Evolutionary conservation across 441 rosid genomes (phyloP), one percentile per base, ranked within the genome.

Genomic region (Omphalea diandra): DNA sequence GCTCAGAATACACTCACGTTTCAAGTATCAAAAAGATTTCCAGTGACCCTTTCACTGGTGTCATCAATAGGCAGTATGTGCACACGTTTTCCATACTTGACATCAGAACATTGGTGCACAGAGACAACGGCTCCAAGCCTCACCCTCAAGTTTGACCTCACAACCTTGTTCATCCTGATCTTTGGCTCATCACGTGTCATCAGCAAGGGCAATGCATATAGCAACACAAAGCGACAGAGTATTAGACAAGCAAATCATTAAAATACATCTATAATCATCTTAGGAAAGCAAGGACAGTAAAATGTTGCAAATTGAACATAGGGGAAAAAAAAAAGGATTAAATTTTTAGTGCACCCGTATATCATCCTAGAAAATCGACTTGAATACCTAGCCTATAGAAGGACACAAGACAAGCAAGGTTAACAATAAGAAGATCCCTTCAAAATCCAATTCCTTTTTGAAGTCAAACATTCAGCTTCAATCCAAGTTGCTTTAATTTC

Each of bases 81-180:
- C 20, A 88, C 94, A 67, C 97, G 94, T 78, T 88, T 87, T 32
- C 93, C 96, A 69, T 88, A 91, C 67, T 90, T 90, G 46, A 90
- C 94, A 84, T 88, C 97, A 20, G 92, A 86, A 75, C 96, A 90
- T 57, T 90, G 97, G 54, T 91, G 97, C 70, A 90, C 90, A 54
- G 97, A 91, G 40, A 91, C 87, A 63, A 90, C 97, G 77, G 89
- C 97, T 67, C 97, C 96, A 32, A 91, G 94, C 73, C 97, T 85
- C 79, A 91, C 96, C 90, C 97, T 91, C 81, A 91, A 83, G 87
- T 91, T 91, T 6, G 92, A 84, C 82, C 97, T 84, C 54, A 91
- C 94, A 58, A 89, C 97, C 73, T 91, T 91, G 77, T 91, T 91
- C 97, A 91, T 88, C 79, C 92, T 85, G 31, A 91, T 88, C 81